These are phyloP conservation scores for Paracamarosporium sp. DNA, from an alignment of 2,329 filamentous ascomycete species.

Conservation along the genomic window DNA sequence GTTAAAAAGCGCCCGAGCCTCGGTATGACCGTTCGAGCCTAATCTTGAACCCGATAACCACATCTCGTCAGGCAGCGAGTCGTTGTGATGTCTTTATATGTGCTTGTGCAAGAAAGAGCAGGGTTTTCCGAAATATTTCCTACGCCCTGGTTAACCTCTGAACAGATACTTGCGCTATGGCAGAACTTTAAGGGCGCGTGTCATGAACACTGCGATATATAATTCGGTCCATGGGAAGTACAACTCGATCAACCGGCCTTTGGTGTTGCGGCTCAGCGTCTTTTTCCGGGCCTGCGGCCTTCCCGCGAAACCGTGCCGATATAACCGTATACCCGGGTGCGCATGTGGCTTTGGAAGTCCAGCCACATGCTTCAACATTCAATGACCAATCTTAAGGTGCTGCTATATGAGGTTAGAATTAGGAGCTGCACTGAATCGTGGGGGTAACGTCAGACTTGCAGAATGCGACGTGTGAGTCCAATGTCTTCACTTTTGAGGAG, in stretches of 20 bases:
- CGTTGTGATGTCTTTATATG: neutral
- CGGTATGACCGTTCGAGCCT: too few relatives aligned
- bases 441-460: neutral
- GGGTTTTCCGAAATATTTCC: too few relatives aligned
- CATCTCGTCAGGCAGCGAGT: neutral
- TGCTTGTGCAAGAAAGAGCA: too few relatives aligned
- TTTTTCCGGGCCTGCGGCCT: conserved; percentile 5
- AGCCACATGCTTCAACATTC: neutral
- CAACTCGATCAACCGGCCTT: neutral
- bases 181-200: neutral
- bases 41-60: neutral
- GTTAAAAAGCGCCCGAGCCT: neutral
- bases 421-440: neutral
- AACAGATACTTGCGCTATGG: neutral
- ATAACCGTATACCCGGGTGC: neutral
- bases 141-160: too few relatives aligned
- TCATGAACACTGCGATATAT: neutral
- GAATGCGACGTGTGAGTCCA: neutral
- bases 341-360: neutral
- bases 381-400: neutral
- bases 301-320: conserved; percentile 6
- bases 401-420: neutral
- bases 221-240: neutral
- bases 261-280: conserved; percentile 5
- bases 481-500: neutral